phyloP scores from a whole-genome alignment of 768 basidiomycete species.

The Phlegmacium glaucopus region DNA sequence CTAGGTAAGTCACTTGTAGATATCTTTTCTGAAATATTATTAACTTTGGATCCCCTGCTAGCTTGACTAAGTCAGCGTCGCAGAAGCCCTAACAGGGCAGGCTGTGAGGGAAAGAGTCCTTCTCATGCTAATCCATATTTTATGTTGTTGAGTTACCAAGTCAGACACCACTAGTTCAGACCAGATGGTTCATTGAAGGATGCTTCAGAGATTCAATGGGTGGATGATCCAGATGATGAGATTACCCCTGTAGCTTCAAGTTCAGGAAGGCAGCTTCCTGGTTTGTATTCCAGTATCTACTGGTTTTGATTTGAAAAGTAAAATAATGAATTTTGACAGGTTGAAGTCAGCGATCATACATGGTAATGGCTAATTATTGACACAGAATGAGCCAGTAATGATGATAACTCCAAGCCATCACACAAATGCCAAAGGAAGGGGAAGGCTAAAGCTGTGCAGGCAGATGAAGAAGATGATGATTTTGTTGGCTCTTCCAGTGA shows the following conservation, averaged over 20 bases:
- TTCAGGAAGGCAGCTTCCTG: neutral
- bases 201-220: neutral
- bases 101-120: no score
- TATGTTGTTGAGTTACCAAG: no score
- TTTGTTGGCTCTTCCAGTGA: neutral
- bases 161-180: neutral
- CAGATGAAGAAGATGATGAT: neutral
- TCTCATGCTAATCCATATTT: no score
- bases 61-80: no score
- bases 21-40: no score
- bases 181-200: neutral
- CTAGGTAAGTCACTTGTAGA: no score
- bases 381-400: no score
- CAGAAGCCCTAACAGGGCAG: no score
- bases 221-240: neutral
- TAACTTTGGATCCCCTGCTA: no score
- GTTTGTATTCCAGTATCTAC: neutral
- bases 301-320: neutral
- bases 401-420: neutral
- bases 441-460: neutral
- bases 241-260: neutral
- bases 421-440: neutral
- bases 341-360: no score
- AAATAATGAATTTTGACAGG: neutral
- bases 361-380: neutral